Base-by-base conservation (phyloP, 2,329 filamentous ascomycete genomes). In the Aotearoamyces nothofagi region DNA sequence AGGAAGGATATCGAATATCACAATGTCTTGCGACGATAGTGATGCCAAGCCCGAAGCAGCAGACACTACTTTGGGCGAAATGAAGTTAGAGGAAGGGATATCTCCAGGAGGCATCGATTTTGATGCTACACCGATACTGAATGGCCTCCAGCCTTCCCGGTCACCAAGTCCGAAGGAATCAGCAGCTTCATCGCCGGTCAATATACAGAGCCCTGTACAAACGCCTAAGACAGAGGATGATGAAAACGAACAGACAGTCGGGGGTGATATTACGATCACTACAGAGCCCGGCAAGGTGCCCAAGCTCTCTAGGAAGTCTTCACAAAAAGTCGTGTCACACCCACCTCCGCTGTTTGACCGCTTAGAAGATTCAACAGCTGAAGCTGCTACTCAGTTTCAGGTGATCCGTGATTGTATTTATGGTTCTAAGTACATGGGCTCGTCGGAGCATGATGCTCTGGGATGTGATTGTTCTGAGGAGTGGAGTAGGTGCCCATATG, bases 401-500 rank as follows among this genome's bases (percentile, higher is more conserved):
- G 62, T 87, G 29, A 84, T 98, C 38, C 60, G 75, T 29, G 71
- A 82, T 42, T 96, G 87, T 53, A 77, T 80, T 17, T 98, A 98
- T 55, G 83, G 81, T 30, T 83, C 84, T 40, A 94, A 92, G 53
- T 72, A 80, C 41, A 74, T 96, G 57, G 90, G 90, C 29, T 78
- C 78, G 39, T 92, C 90, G 15, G 87, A 94, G 47, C 80, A 86
- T 56, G 87, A 78, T 54, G 61, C 81, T 35, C 65, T 96, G 53
- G 90, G 94, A 54, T 98, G 90, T 56, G 90, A 98, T 52, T 98
- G 90, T 56, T 64, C 69, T 41, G 82, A 92, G 56, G 83, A 94
- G 58, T 94, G 81, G 80, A 78, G 87, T 94, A 76, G 63, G 86
- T 66, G 32, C 30, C 24, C 15, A 25, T n/a, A n/a, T n/a, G n/a